These are phyloP conservation scores for Salvia rosmarinus DNA, from an alignment of 257 asterid species.

Conservation along the genomic window DNA sequence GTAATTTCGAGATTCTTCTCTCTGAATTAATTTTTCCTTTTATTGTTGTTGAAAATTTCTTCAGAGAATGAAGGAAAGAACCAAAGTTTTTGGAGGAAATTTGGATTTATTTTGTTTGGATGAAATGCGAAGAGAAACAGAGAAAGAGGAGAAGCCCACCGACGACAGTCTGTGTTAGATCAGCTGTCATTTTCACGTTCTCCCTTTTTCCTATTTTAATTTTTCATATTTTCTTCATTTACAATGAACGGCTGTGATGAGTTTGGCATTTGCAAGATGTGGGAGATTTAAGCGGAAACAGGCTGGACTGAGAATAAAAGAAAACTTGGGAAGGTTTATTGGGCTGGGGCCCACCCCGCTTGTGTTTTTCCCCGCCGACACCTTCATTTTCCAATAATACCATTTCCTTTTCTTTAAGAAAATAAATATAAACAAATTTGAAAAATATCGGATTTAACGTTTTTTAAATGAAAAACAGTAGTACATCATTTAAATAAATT, in stretches of 20 bases:
- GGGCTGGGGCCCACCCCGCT: conserved; percentile 9
- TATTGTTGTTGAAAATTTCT: neutral
- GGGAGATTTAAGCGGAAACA: conserved; percentile 25
- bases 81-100: neutral
- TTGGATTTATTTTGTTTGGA: conserved; percentile 25
- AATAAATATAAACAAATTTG: neutral
- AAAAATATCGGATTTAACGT: neutral
- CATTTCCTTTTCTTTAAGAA: neutral
- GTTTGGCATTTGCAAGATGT: neutral
- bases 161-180: conserved; percentile 36
- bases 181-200: conserved; percentile 35
- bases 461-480: no score
- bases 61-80: conserved; percentile 23
- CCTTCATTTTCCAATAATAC: conserved; percentile 14
- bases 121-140: conserved; percentile 14
- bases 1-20: neutral
- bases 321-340: neutral
- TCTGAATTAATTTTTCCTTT: neutral
- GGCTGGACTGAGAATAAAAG: conserved; percentile 16
- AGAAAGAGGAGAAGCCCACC: conserved; percentile 24
- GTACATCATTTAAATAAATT: neutral
- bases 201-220: neutral
- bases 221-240: neutral
- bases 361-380: conserved; percentile 29
- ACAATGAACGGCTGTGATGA: conserved; percentile 7